Base-by-base conservation (phyloP, 768 basidiomycete genomes). In the Epithele typhae region DNA sequence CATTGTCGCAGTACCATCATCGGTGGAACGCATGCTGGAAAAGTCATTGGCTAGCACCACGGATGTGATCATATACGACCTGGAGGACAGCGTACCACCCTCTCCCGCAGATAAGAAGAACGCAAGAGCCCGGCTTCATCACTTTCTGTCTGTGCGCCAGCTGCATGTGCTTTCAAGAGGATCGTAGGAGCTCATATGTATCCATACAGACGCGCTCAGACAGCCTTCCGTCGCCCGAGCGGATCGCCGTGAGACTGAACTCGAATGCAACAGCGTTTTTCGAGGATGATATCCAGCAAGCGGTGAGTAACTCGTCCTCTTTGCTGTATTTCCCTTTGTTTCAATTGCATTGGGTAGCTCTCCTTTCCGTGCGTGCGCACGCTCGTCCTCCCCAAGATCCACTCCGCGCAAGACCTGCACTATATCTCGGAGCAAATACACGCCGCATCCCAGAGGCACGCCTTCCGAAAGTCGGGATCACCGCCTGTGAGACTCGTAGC, bases 1-100 rank as follows among this genome's bases (percentile, higher is more conserved):
- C 9, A 9, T 9, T 32, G 9, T 36, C 14, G 23, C 51, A 82
- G 92, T 95, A 3, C 92, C 92, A 3, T 75, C 83, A 5, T 85
- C 90, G 1, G 85, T 82, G 11, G 79, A 85, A 27, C 76, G 79
- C 34, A 91, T 92, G 85, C 78, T 95, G 25, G 70, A 82, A 54
- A 94, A 92, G 61, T 87, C 87, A 0, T 70, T 87, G 37, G 63
- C 58, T 9, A 70, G 73, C 12, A 61, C 66, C 2, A 81, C 90
- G 2, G 92, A 95, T 50, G 74, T 84, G 35, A 70, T 92, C 27
- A 84, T 92, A 21, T 93, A 92, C 58, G 92, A 95, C 68, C 71
- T 95, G 11, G 92, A 94, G 62, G 92, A 95, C 62, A 87, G 87
- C 50, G 80, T 94, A 0, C 69, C 89, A 4, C 84, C 85, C 3